Conservation (phyloP, 2,329 filamentous ascomycete species). For the Pezicula rhizophila region DNA sequence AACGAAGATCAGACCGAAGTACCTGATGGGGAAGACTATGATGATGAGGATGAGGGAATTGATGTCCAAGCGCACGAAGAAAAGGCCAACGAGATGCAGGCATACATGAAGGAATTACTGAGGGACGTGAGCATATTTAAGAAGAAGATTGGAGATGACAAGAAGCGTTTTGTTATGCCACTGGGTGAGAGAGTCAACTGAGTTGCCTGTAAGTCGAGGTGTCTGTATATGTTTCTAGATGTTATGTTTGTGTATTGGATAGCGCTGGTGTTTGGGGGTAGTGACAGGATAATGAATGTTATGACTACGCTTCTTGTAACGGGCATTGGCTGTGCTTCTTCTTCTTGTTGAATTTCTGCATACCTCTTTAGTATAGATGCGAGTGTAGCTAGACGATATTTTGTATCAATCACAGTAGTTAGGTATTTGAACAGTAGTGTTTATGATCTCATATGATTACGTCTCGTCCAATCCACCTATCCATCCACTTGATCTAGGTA, state of each 20-base stretch:
- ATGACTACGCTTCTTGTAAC: not conserved
- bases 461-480: too few relatives aligned
- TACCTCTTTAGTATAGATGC: too few relatives aligned
- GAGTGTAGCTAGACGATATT: too few relatives aligned
- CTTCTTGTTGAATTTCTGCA: too few relatives aligned
- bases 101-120: conserved; percentile 78
- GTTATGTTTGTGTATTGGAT: not conserved
- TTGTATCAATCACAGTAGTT: too few relatives aligned
- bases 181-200: conserved; percentile 36
- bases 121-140: conserved; percentile 75
- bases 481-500: too few relatives aligned
- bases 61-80: conserved; percentile 45
- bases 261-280: conserved; percentile 3
- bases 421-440: too few relatives aligned
- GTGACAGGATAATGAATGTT: not conserved
- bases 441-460: too few relatives aligned
- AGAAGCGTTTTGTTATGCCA: conserved; percentile 55
- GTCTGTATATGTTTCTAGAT: not conserved
- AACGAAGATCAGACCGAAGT: conserved; percentile 14
- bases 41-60: conserved; percentile 55
- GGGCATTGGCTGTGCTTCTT: too few relatives aligned
- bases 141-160: conserved; percentile 80
- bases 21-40: conserved; percentile 29
- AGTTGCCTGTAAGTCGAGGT: not conserved
- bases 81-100: conserved; percentile 63